These are phyloP conservation scores for Cicer yamashitae DNA, from an alignment of 306 rosid genomes.

Conservation along the genomic window DNA sequence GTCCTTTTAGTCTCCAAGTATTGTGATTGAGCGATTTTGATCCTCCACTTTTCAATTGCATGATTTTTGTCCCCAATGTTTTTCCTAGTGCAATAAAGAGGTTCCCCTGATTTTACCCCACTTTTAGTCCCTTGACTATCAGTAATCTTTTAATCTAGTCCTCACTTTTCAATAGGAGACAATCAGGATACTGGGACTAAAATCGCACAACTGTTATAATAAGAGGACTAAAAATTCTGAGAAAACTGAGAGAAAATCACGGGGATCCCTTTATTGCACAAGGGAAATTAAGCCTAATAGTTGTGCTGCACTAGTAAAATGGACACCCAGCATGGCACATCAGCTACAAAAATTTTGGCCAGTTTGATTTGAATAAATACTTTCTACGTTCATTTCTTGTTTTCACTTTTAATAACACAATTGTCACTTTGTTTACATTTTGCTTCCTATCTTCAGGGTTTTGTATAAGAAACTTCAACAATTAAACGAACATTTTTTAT, in stretches of 20 bases:
- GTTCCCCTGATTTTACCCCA: background rate
- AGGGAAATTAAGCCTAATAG: background rate
- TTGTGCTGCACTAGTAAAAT: background rate
- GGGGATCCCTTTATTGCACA: background rate
- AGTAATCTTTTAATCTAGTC: background rate
- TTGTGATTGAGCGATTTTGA: background rate
- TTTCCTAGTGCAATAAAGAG: background rate
- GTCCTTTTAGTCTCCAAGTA: background rate
- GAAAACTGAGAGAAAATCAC: background rate
- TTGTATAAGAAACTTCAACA: background rate
- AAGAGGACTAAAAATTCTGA: background rate
- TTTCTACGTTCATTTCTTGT: background rate
- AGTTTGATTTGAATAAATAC: background rate
- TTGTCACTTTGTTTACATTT: background rate
- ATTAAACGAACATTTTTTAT: background rate
- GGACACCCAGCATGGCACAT: constrained; percentile 6
- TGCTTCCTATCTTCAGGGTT: background rate
- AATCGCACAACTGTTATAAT: background rate
- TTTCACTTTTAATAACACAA: constrained; percentile 1
- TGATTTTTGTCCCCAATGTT: background rate
- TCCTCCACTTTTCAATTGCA: background rate
- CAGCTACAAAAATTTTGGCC: background rate
- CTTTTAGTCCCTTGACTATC: background rate
- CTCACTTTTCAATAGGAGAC: background rate
- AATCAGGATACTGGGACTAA: background rate